Base-by-base conservation (phyloP, 2,329 filamentous ascomycete species). In the Monosporascus sp. region DNA sequence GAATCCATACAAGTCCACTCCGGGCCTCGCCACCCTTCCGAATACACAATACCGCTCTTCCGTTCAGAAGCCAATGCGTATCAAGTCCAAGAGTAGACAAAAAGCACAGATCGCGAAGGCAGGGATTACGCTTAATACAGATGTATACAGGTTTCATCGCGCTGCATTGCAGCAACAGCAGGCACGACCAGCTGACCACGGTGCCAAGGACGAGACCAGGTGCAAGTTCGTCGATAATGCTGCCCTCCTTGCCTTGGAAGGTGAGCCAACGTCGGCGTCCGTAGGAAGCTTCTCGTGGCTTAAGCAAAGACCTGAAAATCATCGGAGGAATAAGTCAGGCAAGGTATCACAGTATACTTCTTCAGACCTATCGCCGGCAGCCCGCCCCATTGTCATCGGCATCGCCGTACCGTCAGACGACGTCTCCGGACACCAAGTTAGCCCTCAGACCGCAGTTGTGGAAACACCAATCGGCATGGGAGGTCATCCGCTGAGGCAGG, bases 321-420 rank as follows among this genome's bases (percentile, higher is more conserved):
- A 46, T 7, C 49, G 48, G 14, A 54, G 46, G 43, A 52, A 49
- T 38, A 60, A 60, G 55, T 55, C 68, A 45, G 61, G 59, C 8
- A 66, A 65, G 38, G 24, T 52, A 31, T 54, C 54, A 55, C 64
- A 55, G 58, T 61, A 56, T 51, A 64, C 61, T 2, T 60, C 62
- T 14, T 64, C 24, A 65, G 82, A 84, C 56, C 74, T 89, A 4
- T 89, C 87, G 16, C 87, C 87, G 0, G 81, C 79, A 54, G 84
- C 87, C 61, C 77, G 83, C n/a, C 85, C 85, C 1, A 91, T 91
- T 55, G 78, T 87, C 43, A 91, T 90, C 58, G 87, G 87, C 14
- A 83, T 91, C 49, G 79, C 81, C 16, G 73, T 90, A 46, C 81
- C 86, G 2, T 79, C 82, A 16, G 78, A 80, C 46, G 71, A 74